phyloP scores from a whole-genome alignment of 2,329 filamentous ascomycete genomes.

The Tolypocladium amazonense region DNA sequence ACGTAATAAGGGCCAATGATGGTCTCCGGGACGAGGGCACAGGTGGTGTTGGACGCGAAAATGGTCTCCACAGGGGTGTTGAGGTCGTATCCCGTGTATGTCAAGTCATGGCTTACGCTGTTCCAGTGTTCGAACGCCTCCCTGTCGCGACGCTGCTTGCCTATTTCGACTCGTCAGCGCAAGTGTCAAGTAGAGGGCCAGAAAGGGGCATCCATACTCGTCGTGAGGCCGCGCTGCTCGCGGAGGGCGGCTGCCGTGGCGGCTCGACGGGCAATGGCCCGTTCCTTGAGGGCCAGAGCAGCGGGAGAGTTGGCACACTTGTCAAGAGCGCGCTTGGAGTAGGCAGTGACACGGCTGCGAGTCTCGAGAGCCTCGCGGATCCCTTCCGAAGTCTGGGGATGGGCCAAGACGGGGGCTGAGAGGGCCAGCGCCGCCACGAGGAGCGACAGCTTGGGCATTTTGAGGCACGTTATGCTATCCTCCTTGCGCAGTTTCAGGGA shows the following conservation, averaged over 20 bases:
- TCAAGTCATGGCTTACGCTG: conserved; percentile 1
- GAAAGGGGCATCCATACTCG: not conserved
- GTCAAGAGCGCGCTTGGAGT: conserved; percentile 3
- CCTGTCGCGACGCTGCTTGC: conserved; percentile 1
- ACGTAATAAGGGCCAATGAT: conserved; percentile 15
- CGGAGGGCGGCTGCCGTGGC: conserved; percentile 5
- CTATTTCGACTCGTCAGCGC: not conserved
- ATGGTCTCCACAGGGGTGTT: conserved; percentile 3
- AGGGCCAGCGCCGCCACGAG: conserved; percentile 16
- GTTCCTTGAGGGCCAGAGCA: conserved; percentile 1
- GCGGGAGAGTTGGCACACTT: conserved; percentile 2
- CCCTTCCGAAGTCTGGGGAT: conserved; percentile 6
- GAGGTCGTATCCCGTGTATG: conserved; percentile 1
- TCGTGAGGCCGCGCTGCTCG: conserved; percentile 2
- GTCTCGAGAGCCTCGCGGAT: not conserved
- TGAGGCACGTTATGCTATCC: not conserved
- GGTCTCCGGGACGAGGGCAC: conserved; percentile 6
- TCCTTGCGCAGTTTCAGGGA: too few relatives aligned
- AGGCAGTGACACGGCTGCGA: conserved; percentile 1
- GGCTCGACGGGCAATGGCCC: conserved; percentile 6
- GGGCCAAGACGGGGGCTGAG: conserved; percentile 10
- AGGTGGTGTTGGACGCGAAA: conserved; percentile 7
- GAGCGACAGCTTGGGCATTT: conserved; percentile 8
- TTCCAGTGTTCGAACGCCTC: conserved; percentile 3
- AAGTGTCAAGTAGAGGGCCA: not conserved